Base-by-base conservation (phyloP, 2,329 filamentous ascomycete genomes). In the Penicillium brevicompactum region DNA sequence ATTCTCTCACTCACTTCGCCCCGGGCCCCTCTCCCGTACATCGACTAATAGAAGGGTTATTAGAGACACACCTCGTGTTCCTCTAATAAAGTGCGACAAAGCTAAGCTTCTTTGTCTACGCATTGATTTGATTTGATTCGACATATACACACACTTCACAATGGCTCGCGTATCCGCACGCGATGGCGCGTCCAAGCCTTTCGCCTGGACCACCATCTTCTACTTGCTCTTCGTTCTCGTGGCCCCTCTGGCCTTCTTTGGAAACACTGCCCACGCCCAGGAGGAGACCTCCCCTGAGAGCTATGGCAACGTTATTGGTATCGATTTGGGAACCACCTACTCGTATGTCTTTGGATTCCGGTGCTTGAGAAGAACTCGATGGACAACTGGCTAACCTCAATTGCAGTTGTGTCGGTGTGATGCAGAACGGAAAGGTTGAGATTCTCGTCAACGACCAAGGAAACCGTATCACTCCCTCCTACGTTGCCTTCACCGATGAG, bases 381-480 rank as follows among this genome's bases (percentile, higher is more conserved):
- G 18, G 21, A 40, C 30, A 50, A n/a, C 13, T 44, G 45, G 59
- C 64, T 68, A 56, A 66, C 56, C 47, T 44, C 30, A n/a, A 43
- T 87, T 87, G 10, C 80, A 88, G 85, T 70, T 96, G 92, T 79
- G 91, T 96, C 70, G 92, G 90, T 88, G 91, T 96, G 75, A 96
- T 96, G 91, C 89, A 92, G 76, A 90, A 91, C 75, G 92, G 92
- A 76, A 94, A 93, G 80, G 91, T 96, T 67, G 91, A 96, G 74
- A 96, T 96, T 80, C 84, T 96, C 68, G 90, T 91, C 79, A 96
- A 96, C 83, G 91, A 96, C 79, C 92, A 96, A 83, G 91, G 91
- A 83, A 92, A 96, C 86, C 90, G 91, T 82, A 96, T 96, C 68
- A 96, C 92, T 69, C 92, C 92, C 53, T 96, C 91, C 63, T 96